Base-by-base conservation (phyloP, 1,284 basidiomycete species). In the Leccinum solheimii region DNA sequence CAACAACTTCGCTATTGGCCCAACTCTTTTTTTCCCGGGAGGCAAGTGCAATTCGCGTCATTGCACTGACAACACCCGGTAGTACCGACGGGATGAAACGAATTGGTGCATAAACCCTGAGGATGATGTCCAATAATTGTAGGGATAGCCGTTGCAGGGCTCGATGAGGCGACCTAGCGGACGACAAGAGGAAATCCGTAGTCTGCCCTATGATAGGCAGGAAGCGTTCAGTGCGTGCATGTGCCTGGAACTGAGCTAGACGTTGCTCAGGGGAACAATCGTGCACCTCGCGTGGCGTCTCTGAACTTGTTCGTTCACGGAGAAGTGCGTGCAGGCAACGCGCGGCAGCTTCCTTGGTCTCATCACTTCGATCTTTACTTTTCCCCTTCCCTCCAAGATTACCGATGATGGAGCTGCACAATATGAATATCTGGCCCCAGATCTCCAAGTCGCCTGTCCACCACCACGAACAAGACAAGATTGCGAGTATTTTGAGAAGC, bases 351-450 rank as follows among this genome's bases (percentile, higher is more conserved):
- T 83, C 78, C 71, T 89, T 91, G 14, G 91, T 90, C 75, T 95
- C 93, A 54, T 93, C 91, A 62, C 87, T 87, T 60, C 88, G 80
- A 43, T 79, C 79, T 68, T 83, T 86, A 11, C 77, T 79, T 73
- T 87, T 85, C 3, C 82, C 85, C 69, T 86, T 89, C 52, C 77
- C 79, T 64, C 84, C 83, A 30, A 85, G 78, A 30, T 82, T 81
- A n/a, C 85, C 85, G 3, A 90, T 73, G 30, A 91, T 79, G n/a
- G 90, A 82, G 19, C 88, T 83, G 56, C 83, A 86, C 30, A 97
- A 81, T 77, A 89, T 90, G 76, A 96, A 92, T 19, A 95, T 76
- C 70, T 97, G 93, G 68, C 91, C 88, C 91, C 94, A 90, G 23
- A 86, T 72, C 34, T 83, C 82, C 8, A 83, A 68, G 43, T 89